Evolutionary conservation across 768 basidiomycete genomes (phyloP).

Genomic region (Boletus pseudopeckii): DNA sequence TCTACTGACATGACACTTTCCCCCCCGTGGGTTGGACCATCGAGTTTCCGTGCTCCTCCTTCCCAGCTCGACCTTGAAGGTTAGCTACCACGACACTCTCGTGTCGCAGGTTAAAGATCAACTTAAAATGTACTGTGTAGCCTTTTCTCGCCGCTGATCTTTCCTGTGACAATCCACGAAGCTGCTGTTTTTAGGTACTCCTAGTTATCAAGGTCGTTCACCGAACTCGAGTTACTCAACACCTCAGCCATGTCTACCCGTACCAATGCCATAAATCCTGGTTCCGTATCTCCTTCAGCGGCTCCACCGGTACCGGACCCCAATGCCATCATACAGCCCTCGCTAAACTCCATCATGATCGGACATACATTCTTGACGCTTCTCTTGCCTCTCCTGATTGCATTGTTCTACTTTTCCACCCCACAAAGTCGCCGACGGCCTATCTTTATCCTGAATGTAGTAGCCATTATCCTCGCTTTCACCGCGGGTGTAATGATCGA

Average conservation of each 20-base stretch:
- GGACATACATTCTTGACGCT: constrained; percentile 30
- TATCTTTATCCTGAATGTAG: constrained; percentile 30
- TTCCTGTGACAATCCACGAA: background rate
- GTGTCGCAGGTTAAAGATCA: background rate
- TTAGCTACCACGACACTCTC: background rate
- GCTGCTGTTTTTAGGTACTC: background rate
- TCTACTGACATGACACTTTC: background rate
- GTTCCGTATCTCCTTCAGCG: background rate
- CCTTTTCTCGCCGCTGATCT: background rate
- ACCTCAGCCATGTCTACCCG: constrained; percentile 8
- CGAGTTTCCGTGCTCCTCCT: background rate
- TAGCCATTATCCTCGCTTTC: constrained; percentile 21
- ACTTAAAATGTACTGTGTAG: background rate
- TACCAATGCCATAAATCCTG: constrained; percentile 7
- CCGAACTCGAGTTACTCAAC: background rate
- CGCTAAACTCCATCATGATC: constrained; percentile 27
- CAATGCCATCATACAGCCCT: constrained; percentile 16
- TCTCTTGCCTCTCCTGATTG: constrained; percentile 30
- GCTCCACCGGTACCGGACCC: background rate
- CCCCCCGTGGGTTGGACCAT: background rate
- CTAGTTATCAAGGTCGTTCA: background rate
- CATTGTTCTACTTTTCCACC: constrained; percentile 31
- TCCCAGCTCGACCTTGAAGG: background rate
- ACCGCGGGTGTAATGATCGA: constrained; percentile 22
- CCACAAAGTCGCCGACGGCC: constrained; percentile 21